Evolutionary conservation across 371 early-diverging fungal genomes (phyloP).

Genomic region (Zychaea mexicana): DNA sequence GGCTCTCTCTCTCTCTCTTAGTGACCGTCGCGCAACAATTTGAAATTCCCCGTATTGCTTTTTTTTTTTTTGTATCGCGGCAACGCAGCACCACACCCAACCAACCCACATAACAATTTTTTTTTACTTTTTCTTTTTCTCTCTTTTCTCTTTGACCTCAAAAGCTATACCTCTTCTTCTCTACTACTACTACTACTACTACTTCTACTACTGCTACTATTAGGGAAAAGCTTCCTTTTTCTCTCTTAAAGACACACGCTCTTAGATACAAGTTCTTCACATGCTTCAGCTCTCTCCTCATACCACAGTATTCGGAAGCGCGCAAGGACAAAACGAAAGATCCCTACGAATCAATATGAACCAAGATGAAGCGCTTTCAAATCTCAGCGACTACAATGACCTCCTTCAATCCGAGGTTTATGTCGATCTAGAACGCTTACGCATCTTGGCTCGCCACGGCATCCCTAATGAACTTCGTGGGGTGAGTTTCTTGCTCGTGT

Average conservation of each 20-base stretch:
- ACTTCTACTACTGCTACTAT: too few species aligned
- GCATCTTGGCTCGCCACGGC: constrained; percentile 85
- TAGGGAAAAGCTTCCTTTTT: not conserved
- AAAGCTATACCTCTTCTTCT: too few species aligned
- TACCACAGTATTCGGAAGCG: constrained; percentile 5
- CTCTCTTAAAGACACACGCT: not conserved
- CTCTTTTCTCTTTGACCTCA: too few species aligned
- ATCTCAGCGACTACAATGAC: constrained; percentile 77
- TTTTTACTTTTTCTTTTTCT: too few species aligned
- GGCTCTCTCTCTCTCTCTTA: not conserved
- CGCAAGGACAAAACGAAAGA: constrained; percentile 11
- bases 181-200: too few species aligned
- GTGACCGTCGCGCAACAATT: not conserved
- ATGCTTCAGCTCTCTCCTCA: constrained; percentile 16
- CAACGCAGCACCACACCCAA: too few species aligned
- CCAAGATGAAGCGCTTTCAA: constrained; percentile 48
- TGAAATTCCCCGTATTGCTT: not conserved
- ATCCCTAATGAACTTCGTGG: constrained; percentile 84
- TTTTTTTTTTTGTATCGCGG: not conserved
- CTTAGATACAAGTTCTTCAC: too few species aligned
- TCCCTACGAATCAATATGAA: constrained; percentile 19
- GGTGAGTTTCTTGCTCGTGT: constrained; percentile 49
- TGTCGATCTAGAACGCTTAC: constrained; percentile 84
- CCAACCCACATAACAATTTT: too few species aligned
- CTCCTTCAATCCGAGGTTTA: constrained; percentile 86